Evolutionary conservation across 352 stramenopile genomes (phyloP).

Genomic region (Phytophthora citrophthora): DNA sequence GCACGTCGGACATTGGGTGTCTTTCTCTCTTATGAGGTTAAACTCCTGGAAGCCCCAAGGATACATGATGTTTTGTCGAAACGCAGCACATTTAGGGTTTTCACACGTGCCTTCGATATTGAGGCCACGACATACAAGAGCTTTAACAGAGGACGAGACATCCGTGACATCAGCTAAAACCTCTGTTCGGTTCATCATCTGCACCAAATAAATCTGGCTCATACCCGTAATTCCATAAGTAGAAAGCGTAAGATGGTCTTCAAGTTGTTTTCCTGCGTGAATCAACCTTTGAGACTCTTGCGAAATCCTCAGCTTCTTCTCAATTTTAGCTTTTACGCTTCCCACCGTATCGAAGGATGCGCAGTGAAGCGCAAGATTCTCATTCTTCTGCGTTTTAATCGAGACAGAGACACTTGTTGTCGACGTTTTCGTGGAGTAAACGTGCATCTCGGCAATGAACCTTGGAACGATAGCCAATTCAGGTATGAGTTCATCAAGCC

Average conservation of each 20-base stretch:
- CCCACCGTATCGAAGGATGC: too few species aligned
- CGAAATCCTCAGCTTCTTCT: too few species aligned
- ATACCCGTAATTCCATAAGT: slow-evolving; percentile 1
- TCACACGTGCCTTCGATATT: slow-evolving; percentile 42
- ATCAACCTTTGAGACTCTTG: slow-evolving; percentile 2
- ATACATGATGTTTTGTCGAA: slow-evolving; percentile 28
- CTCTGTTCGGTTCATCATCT: neutral
- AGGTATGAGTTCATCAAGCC: neutral
- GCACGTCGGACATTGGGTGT: slow-evolving; percentile 31
- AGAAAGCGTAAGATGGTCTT: slow-evolving; percentile 1
- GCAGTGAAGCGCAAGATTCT: neutral
- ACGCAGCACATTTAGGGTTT: slow-evolving; percentile 21
- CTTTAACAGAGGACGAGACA: slow-evolving; percentile 9
- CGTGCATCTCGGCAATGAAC: slow-evolving; percentile 8
- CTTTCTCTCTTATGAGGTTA: slow-evolving; percentile 22
- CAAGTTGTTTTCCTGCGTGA: slow-evolving; percentile 3
- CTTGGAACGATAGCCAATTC: slow-evolving; percentile 9
- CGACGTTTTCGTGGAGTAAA: too few species aligned
- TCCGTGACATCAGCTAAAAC: slow-evolving; percentile 15
- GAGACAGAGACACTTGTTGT: neutral
- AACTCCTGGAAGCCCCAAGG: slow-evolving; percentile 15
- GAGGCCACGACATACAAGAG: slow-evolving; percentile 26
- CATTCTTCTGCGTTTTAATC: neutral
- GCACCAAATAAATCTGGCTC: neutral
- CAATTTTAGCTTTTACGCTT: too few species aligned